Evolutionary conservation across 371 early-diverging fungal species (phyloP), one percentile per base, ranked within the genome.

Genomic region (Capillidium heterosporum): DNA sequence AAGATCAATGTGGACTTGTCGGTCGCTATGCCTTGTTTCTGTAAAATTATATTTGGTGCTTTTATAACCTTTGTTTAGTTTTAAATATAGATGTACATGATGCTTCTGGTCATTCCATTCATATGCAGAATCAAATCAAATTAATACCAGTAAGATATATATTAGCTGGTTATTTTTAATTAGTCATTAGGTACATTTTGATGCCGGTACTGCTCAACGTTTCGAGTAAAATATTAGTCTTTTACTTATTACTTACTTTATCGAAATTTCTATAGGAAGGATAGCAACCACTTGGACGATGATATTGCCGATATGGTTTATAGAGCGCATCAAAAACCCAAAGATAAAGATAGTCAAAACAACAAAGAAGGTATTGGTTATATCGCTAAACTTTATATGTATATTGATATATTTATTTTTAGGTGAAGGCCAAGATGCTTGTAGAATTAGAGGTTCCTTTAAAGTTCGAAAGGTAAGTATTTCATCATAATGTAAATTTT

Each of bases 1-100:
- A 82, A 80, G 62, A 80, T 95, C 27, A 89, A 90, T 65, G 63
- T 92, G 48, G 95, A 88, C 61, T 46, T 90, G 24, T 84, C 86
- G 0, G 71, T 95, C n/a, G 89, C 89, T 4, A 91, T 87, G 87
- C 79, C 81, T 10, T 95, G 95, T 68, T 66, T 72, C 40, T 69
- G 86, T 83, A 72, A 66, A 64, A 26, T 11, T 5, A 32, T 23
- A 41, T 19, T 27, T 39, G n/a, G 13, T 56, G 11, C 21, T 28
- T 24, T 19, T 48, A 11, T 5, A 40, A 41, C 10, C 24, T 11
- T 4, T 11, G 15, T 21, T 17, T 41, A 65, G 66, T 39, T 47
- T 53, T 65, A 21, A 62, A 53, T 24, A 61, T 63, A 2, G 61
- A 77, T 63, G 68, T 74, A 1, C 61, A 69, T 50, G 77, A 77